These are phyloP conservation scores for Fusarium sp. DNA, from an alignment of 2,329 filamentous ascomycete genomes.

Conservation along the genomic window DNA sequence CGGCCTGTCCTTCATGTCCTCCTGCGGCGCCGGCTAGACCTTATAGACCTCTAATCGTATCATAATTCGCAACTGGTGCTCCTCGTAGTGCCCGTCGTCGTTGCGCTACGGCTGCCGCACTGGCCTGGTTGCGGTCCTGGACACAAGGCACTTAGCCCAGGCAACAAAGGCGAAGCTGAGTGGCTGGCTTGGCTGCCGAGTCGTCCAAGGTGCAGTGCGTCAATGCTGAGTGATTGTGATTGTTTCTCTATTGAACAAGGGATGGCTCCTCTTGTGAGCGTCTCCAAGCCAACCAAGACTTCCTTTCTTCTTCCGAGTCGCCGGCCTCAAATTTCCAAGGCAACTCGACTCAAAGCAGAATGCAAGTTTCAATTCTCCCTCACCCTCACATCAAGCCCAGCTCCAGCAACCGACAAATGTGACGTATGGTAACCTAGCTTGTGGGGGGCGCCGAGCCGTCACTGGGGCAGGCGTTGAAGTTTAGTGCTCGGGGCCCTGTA, in stretches of 20 bases:
- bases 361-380: conserved; percentile 36
- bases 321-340: not conserved
- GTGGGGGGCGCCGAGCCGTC: conserved; percentile 21
- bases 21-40: conserved; percentile 15
- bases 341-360: conserved; percentile 1
- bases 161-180: conserved; percentile 19
- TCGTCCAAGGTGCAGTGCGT: conserved; percentile 10
- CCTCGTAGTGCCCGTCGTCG: conserved; percentile 13
- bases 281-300: conserved; percentile 5
- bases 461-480: conserved; percentile 13
- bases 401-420: conserved; percentile 12
- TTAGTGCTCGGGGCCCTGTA: conserved; percentile 16
- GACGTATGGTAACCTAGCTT: conserved; percentile 27
- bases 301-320: not conserved
- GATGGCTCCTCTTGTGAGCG: not conserved
- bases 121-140: conserved; percentile 28
- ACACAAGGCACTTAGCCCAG: not conserved
- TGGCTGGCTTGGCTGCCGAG: conserved; percentile 24
- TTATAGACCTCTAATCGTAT: conserved; percentile 30
- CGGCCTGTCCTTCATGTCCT: conserved; percentile 8
- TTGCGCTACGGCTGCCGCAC: conserved; percentile 15
- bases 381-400: conserved; percentile 13
- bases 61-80: conserved; percentile 26
- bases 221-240: conserved; percentile 27
- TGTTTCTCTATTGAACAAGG: conserved; percentile 3